These are phyloP conservation scores for Coffea eugenioides DNA, from an alignment of 257 asterid species.

Conservation along the genomic window DNA sequence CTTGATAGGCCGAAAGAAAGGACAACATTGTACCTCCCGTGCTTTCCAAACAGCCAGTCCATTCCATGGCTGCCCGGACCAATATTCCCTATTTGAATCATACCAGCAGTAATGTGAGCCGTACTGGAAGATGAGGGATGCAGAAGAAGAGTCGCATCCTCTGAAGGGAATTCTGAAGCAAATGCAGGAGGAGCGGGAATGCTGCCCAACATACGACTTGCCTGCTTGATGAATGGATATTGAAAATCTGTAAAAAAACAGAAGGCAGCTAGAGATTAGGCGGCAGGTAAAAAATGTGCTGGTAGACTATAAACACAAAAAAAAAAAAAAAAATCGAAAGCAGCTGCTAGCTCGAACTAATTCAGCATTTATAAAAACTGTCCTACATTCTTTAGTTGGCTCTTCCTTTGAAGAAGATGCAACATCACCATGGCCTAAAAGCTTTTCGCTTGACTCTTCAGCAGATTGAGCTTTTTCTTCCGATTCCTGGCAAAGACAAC, in stretches of 20 bases:
- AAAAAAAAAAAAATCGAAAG: neutral
- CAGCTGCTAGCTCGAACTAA: neutral
- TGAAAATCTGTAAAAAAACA: slow-evolving; percentile 43
- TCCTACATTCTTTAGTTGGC: slow-evolving; percentile 32
- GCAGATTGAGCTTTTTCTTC: slow-evolving; percentile 30
- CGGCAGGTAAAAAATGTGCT: neutral
- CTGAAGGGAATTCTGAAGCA: slow-evolving; percentile 82
- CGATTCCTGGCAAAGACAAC: slow-evolving; percentile 39
- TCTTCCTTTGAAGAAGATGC: slow-evolving; percentile 44
- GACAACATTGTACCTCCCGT: slow-evolving; percentile 45
- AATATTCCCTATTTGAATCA: slow-evolving; percentile 48
- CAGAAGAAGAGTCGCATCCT: slow-evolving; percentile 48
- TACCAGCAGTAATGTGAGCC: slow-evolving; percentile 68
- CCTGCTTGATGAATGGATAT: slow-evolving; percentile 54
- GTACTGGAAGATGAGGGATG: slow-evolving; percentile 55
- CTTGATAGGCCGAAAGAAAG: slow-evolving; percentile 66
- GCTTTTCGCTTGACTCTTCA: slow-evolving; percentile 29
- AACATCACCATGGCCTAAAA: slow-evolving; percentile 19
- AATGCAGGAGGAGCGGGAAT: slow-evolving; percentile 85
- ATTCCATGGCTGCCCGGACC: slow-evolving; percentile 23
- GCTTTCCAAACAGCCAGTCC: slow-evolving; percentile 43
- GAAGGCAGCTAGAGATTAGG: neutral
- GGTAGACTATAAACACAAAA: neutral
- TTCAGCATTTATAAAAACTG: slow-evolving; percentile 38
- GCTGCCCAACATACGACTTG: slow-evolving; percentile 79